phyloP scores from a whole-genome alignment of 176 grass and related monocot genomes.

The Raddia guianensis region DNA sequence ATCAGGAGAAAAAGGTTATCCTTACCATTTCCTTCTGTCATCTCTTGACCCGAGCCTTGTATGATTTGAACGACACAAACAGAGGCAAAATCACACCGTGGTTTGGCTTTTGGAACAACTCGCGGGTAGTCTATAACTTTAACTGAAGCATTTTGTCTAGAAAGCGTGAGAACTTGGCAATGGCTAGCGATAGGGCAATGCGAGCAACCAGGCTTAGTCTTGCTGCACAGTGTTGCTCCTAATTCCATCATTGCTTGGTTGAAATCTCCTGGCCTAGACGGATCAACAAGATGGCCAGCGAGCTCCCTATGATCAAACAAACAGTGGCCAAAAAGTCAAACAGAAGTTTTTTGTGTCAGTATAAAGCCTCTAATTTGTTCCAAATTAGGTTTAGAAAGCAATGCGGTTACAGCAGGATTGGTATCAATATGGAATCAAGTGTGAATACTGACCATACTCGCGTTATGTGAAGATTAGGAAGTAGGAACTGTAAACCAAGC shows the following conservation, averaged over 20 bases:
- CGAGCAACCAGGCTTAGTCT: constrained; percentile 67
- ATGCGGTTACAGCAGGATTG: not conserved
- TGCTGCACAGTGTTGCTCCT: constrained; percentile 80
- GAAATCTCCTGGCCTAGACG: constrained; percentile 89
- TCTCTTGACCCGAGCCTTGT: constrained; percentile 38
- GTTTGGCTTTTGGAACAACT: constrained; percentile 78
- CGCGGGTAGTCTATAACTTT: constrained; percentile 75
- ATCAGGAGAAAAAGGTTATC: constrained; percentile 60
- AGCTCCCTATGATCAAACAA: constrained; percentile 59
- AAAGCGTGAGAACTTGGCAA: constrained; percentile 66
- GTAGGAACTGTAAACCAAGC: not conserved
- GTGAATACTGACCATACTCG: not conserved
- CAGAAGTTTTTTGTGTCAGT: not conserved
- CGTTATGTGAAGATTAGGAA: not conserved
- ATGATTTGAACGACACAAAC: constrained; percentile 82
- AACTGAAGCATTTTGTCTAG: constrained; percentile 36
- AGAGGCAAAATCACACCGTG: constrained; percentile 67
- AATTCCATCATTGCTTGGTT: constrained; percentile 99
- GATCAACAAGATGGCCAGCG: constrained; percentile 75
- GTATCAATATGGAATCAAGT: not conserved
- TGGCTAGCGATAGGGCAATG: constrained; percentile 70
- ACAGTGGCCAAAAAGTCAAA: not conserved
- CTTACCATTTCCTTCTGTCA: not conserved
- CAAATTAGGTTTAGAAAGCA: not conserved
- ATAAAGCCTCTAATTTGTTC: not conserved